phyloP scores from a whole-genome alignment of 2,329 filamentous ascomycete species.

The Thermothelomyces thermophilus region DNA sequence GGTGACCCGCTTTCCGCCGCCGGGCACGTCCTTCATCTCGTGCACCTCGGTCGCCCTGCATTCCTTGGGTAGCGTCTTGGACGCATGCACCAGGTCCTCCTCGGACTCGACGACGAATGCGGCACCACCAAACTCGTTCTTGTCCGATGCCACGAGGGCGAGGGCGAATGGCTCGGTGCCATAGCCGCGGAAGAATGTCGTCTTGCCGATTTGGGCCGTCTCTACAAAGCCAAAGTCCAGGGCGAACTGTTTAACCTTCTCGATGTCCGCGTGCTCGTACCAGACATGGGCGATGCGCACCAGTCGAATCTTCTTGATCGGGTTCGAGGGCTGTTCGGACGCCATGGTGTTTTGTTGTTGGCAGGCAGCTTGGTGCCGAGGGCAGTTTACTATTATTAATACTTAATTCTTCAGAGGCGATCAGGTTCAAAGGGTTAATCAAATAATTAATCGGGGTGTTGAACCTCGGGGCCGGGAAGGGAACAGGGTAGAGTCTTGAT shows the following conservation, averaged over 20 bases:
- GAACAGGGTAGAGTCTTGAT: neutral
- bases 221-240: slow-evolving; percentile 43
- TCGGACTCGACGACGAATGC: slow-evolving; percentile 52
- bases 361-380: neutral
- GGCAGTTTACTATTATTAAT: neutral
- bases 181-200: slow-evolving; percentile 55
- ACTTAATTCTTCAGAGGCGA: neutral
- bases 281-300: slow-evolving; percentile 39
- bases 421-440: neutral
- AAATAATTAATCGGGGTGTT: no score
- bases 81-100: slow-evolving; percentile 47
- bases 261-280: slow-evolving; percentile 43
- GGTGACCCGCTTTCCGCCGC: slow-evolving; percentile 47
- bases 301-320: slow-evolving; percentile 30
- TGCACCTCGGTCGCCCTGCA: slow-evolving; percentile 42
- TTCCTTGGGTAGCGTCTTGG: slow-evolving; percentile 41
- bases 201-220: slow-evolving; percentile 33
- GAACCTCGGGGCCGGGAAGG: neutral
- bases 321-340: slow-evolving; percentile 9
- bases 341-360: slow-evolving; percentile 10
- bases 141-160: slow-evolving; percentile 42
- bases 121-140: slow-evolving; percentile 49
- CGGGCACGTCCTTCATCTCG: slow-evolving; percentile 44
- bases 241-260: slow-evolving; percentile 37
- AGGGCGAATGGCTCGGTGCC: slow-evolving; percentile 54